Percentiles rank a stretch among this genome's conserved stretches.
These are phyloP conservation scores for Boletus subcaerulescens DNA, from an alignment of 768 basidiomycete genomes.

Conservation along the genomic window DNA sequence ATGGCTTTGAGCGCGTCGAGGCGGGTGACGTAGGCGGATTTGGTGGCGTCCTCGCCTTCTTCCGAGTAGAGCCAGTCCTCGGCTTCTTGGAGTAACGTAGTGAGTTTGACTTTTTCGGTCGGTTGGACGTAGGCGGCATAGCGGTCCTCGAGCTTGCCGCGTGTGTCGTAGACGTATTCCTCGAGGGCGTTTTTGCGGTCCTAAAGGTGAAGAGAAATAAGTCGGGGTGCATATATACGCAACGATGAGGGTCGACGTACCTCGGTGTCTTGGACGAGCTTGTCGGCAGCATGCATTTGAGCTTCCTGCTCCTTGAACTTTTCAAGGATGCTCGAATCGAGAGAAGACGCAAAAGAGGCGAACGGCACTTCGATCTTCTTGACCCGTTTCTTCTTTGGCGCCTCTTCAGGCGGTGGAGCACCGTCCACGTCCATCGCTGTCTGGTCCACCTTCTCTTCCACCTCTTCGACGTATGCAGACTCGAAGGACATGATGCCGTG, in stretches of 20 bases:
- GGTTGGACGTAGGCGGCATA: slow-evolving; percentile 74
- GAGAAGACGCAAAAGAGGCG: slow-evolving; percentile 56
- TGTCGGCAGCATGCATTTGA: slow-evolving; percentile 87
- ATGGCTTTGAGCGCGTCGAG: slow-evolving; percentile 81
- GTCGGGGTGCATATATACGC: slow-evolving; percentile 3
- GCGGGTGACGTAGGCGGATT: slow-evolving; percentile 87
- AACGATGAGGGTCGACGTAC: slow-evolving; percentile 39
- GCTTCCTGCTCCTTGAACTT: slow-evolving; percentile 76
- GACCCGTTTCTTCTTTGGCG: slow-evolving; percentile 80
- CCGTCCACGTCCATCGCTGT: slow-evolving; percentile 67
- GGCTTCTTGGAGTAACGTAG: slow-evolving; percentile 65
- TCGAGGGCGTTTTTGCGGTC: slow-evolving; percentile 98
- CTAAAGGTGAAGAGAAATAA: slow-evolving; percentile 35
- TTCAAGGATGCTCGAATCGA: slow-evolving; percentile 67
- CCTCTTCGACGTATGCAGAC: slow-evolving; percentile 78
- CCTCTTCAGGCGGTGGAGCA: slow-evolving; percentile 37
- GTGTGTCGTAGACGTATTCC: slow-evolving; percentile 97
- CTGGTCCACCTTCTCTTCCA: slow-evolving; percentile 70
- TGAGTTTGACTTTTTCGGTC: slow-evolving; percentile 75
- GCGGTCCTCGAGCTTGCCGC: slow-evolving; percentile 86
- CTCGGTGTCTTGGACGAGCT: slow-evolving; percentile 97
- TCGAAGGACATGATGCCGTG: slow-evolving; percentile 90
- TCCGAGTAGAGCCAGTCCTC: slow-evolving; percentile 98
- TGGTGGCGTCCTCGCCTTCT: slow-evolving; percentile 92
- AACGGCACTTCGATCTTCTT: slow-evolving; percentile 83